A percentile compares a stretch with the other conserved stretches of the same genome.
Evolutionary conservation across 768 basidiomycete species (phyloP).

Genomic region (Suillus variegatus): DNA sequence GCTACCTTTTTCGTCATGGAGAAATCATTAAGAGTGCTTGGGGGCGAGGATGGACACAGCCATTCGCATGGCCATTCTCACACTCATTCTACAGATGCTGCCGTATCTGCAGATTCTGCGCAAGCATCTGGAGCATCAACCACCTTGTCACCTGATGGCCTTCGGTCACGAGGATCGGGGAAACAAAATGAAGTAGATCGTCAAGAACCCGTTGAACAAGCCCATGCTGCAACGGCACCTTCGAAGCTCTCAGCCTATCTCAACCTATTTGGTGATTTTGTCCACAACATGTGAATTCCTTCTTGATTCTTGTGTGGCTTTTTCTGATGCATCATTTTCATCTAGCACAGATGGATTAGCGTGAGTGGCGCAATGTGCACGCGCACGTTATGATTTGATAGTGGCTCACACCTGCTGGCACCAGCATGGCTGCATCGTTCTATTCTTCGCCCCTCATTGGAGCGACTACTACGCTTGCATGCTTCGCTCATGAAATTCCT

Average conservation of each 20-base stretch:
- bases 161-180: constrained; percentile 48
- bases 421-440: constrained; percentile 93
- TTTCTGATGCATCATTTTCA: constrained; percentile 16
- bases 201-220: constrained; percentile 26
- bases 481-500: constrained; percentile 94
- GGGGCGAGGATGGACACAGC: constrained; percentile 55
- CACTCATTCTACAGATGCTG: constrained; percentile 36
- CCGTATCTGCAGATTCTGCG: constrained; percentile 20
- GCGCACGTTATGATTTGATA: constrained; percentile 10
- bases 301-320: constrained; percentile 16
- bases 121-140: constrained; percentile 50
- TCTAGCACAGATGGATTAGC: constrained; percentile 88
- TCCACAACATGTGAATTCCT: constrained; percentile 78
- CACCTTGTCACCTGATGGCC: constrained; percentile 43
- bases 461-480: constrained; percentile 92
- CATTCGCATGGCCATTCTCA: constrained; percentile 67
- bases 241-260: constrained; percentile 90
- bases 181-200: constrained; percentile 18
- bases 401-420: constrained; percentile 4
- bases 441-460: constrained; percentile 94
- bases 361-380: constrained; percentile 45
- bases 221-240: constrained; percentile 45
- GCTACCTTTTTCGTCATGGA: constrained; percentile 93
- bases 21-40: constrained; percentile 83
- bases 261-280: constrained; percentile 91